Evolutionary conservation across 306 rosid species (phyloP), one percentile per base, ranked within the genome.

Genomic region (Sechiopsis laciniata): DNA sequence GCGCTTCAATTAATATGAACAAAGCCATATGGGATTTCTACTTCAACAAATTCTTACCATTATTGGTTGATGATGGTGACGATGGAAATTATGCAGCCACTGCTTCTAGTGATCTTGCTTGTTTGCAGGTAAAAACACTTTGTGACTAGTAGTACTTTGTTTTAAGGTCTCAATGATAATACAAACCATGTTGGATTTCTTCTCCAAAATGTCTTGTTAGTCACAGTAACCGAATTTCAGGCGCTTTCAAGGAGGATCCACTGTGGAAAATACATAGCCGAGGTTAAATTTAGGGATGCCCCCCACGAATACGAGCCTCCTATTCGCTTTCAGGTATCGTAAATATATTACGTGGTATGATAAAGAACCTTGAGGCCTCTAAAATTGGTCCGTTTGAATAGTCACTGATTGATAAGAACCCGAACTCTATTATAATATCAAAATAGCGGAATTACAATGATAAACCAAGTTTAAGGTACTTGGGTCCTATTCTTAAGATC

Each of bases 181-280:
- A 26, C 2, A 26, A 26, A 26, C 29, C 29, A 26, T 26, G 29
- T 26, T 26, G 29, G 29, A 26, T 26, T 26, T 26, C 29, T 26
- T 26, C 2, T 26, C 1, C 29, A 26, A 26, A 26, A 26, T 26
- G 29, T 26, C 29, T 26, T 26, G 29, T 26, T 26, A 26, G 29
- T 26, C 2, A 26, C 29, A 2, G 29, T 26, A 26, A 26, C n/a
- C 10, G n/a, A 74, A 2, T 64, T 6, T 8, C 87, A 94, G 99
- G 96, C 96, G 29, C 85, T 94, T 75, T 94, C 99, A 16, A 87
- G 84, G 77, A 91, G 99, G 74, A 84, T 94, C 74, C 99, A 94
- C 57, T 91, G 88, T 58, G 99, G 99, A 68, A 91, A 85, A 79
- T 94, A 82, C 48, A 97, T 94, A 19, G 99, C 99, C 4, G 99